These are phyloP conservation scores for Monilinia fructicola DNA, from an alignment of 2,329 filamentous ascomycete species.

Conservation along the genomic window DNA sequence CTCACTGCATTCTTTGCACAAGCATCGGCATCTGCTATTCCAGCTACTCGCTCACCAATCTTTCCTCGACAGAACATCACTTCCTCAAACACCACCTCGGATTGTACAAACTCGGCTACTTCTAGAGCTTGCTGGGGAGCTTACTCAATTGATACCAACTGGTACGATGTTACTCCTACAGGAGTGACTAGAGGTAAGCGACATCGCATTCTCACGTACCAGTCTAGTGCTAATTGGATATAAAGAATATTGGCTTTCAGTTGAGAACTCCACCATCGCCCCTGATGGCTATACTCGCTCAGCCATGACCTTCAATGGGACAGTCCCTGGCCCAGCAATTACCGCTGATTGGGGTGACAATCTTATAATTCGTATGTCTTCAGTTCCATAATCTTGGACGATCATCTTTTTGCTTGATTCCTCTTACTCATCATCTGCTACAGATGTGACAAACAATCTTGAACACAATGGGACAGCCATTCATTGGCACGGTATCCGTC, in stretches of 20 bases:
- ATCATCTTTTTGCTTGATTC: background rate
- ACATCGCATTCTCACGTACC: background rate
- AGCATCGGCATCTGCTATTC: constrained; percentile 32
- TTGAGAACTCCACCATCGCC: constrained; percentile 35
- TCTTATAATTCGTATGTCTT: constrained; percentile 34
- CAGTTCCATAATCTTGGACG: background rate
- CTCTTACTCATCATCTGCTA: background rate
- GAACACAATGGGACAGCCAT: constrained; percentile 49
- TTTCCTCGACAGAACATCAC: constrained; percentile 22
- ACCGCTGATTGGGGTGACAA: constrained; percentile 43
- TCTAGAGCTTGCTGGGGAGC: constrained; percentile 40
- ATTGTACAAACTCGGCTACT: constrained; percentile 38
- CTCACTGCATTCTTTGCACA: constrained; percentile 29
- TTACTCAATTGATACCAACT: constrained; percentile 40
- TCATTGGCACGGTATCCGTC: constrained; percentile 53
- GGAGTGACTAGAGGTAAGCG: constrained; percentile 40
- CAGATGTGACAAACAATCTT: constrained; percentile 41
- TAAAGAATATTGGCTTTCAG: constrained; percentile 35
- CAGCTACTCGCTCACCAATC: constrained; percentile 25
- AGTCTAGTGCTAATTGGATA: constrained; percentile 22
- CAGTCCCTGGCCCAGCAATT: constrained; percentile 43
- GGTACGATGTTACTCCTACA: constrained; percentile 36
- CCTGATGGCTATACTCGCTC: constrained; percentile 50
- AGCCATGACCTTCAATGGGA: constrained; percentile 50
- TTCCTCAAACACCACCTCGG: background rate